Evolutionary conservation across 2,329 filamentous ascomycete genomes (phyloP), one percentile per base, ranked within the genome.

Genomic region (Escovopsis weberi): DNA sequence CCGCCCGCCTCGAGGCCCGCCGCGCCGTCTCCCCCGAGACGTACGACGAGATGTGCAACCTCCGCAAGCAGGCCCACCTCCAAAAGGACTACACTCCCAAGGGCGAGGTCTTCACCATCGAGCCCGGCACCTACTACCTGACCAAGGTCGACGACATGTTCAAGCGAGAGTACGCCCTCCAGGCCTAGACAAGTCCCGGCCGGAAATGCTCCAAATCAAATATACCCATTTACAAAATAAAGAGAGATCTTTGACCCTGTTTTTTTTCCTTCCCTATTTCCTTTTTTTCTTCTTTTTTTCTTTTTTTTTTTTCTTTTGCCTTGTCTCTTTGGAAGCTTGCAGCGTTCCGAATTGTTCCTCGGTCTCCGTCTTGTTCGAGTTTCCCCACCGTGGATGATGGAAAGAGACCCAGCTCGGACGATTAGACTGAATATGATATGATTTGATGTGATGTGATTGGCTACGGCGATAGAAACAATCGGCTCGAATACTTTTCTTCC

Each of bases 131-230:
- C 19, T 91, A 89, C 69, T 91, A 88, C 67, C 72, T 91, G 45
- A 77, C 76, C 57, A 78, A 80, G 60, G 74, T 91, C 39, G 84
- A 91, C 57, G 82, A 85, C 54, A 86, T 86, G 82, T 91, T 85
- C 79, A 80, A 82, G 68, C 77, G 85, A 55, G 74, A 75, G 59
- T 91, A 91, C 65, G 66, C 71, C 44, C 60, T 88, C 67, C 84
- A 88, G 74, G 79, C 73, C 61, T 88, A 75, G 59, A 52, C 6
- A 40, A 26, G 37, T 12, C 19, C 23, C 6, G 23, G 23, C 23
- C 23, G 23, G 23, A 2, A 33, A 33, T 12, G 23, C 19, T 32
- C 12, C 28, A 23, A 23, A 23, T 23, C 23, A 23, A 23, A 23
- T 36, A 36, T 36, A 15, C 18, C 34, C 34, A 36, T 12, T 9